Percentiles rank a stretch among this genome's conserved stretches.
Conservation (phyloP, 2,329 filamentous ascomycete genomes). For the Penicillium sp. region DNA sequence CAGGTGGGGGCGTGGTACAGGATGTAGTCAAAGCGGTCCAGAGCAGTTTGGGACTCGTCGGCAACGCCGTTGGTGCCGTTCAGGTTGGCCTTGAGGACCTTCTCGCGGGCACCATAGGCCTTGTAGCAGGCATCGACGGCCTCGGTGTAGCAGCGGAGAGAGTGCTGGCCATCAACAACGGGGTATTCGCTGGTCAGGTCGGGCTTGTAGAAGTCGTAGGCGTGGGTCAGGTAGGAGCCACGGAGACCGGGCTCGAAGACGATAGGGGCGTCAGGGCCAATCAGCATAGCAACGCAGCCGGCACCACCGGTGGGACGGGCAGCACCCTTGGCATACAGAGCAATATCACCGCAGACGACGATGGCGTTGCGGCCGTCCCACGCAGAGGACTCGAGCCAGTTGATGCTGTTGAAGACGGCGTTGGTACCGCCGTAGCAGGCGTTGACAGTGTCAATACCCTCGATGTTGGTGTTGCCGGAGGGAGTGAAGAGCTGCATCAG, state of each 20-base stretch:
- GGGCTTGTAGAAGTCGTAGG: conserved; percentile 90
- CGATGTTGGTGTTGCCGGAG: conserved; percentile 75
- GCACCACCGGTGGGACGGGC: conserved; percentile 80
- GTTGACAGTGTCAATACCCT: conserved; percentile 81
- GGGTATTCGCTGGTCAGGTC: conserved; percentile 86
- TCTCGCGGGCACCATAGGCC: conserved; percentile 75
- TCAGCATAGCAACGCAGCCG: conserved; percentile 74
- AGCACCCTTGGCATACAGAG: conserved; percentile 80
- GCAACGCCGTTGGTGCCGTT: conserved; percentile 53
- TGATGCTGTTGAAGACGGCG: conserved; percentile 77
- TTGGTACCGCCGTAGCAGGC: conserved; percentile 88
- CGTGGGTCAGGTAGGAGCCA: conserved; percentile 78
- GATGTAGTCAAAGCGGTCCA: conserved; percentile 83
- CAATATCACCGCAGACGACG: conserved; percentile 80
- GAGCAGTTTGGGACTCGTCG: conserved; percentile 58
- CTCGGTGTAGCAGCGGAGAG: conserved; percentile 77
- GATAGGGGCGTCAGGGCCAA: conserved; percentile 76
- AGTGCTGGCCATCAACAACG: conserved; percentile 82
- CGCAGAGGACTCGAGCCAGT: conserved; percentile 83
- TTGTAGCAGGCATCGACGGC: conserved; percentile 80
- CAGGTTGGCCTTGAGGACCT: conserved; percentile 53
- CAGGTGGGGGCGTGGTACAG: conserved; percentile 82
- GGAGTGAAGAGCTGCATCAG: conserved; percentile 80
- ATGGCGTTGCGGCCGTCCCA: conserved; percentile 84
- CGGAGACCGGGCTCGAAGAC: conserved; percentile 77